phyloP scores from a whole-genome alignment of 768 basidiomycete genomes.

The Dioszegia hungarica region DNA sequence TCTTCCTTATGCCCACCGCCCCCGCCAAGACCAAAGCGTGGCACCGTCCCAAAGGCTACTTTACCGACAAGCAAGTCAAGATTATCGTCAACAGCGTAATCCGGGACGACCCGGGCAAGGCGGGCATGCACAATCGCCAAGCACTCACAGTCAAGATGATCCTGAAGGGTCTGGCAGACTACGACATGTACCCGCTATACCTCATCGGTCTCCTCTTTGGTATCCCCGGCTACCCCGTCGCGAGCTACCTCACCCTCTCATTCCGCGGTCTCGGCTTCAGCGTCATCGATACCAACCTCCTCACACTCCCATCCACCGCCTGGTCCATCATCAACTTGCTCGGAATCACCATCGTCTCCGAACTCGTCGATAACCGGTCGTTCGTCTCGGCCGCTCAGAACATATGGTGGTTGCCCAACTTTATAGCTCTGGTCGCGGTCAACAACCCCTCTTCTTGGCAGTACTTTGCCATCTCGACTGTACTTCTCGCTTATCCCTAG shows the following conservation, averaged over 20 bases:
- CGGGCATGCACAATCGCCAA: conserved; percentile 43
- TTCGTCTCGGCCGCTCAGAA: conserved; percentile 38
- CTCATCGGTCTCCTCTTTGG: conserved; percentile 45
- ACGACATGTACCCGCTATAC: conserved; percentile 47
- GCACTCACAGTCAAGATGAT: conserved; percentile 35
- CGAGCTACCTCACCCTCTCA: conserved; percentile 40
- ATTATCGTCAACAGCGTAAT: conserved; percentile 45
- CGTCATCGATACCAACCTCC: conserved; percentile 44
- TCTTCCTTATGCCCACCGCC: conserved; percentile 44
- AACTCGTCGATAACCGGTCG: conserved; percentile 23
- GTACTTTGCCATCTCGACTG: conserved; percentile 45
- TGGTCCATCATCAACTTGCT: conserved; percentile 39
- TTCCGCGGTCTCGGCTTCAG: conserved; percentile 44
- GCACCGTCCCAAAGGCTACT: conserved; percentile 45
- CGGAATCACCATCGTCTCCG: conserved; percentile 19
- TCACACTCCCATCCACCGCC: conserved; percentile 41
- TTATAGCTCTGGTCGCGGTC: conserved; percentile 38
- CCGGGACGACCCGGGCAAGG: conserved; percentile 27
- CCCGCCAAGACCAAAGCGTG: conserved; percentile 41
- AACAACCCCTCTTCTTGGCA: conserved; percentile 29
- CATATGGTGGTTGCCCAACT: conserved; percentile 45
- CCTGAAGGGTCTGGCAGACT: conserved; percentile 36
- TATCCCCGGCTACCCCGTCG: conserved; percentile 36
- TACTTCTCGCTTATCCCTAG: conserved; percentile 45
- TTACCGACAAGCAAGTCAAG: conserved; percentile 45